Evolutionary conservation across 805 yeast species (phyloP), one percentile per base, ranked within the genome.

Genomic region (Hanseniaspora lachancei): DNA sequence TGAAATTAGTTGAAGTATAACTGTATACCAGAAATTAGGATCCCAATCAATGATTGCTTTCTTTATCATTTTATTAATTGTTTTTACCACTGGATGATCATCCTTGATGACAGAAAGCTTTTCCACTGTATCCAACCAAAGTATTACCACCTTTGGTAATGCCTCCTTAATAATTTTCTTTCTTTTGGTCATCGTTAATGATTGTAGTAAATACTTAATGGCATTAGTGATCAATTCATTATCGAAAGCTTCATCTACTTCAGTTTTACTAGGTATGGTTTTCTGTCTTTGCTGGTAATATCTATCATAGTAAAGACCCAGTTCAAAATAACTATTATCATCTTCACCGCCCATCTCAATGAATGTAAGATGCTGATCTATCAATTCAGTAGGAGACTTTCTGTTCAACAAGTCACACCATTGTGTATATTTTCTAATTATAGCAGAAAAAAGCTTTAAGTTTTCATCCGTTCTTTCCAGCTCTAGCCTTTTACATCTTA

Each of bases 341-440:
- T 88, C 84, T 0, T 73, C 66, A 1, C 72, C 70, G 58, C 81
- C 81, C 20, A 80, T 64, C 38, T 71, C 69, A 18, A 78, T 74
- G 0, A 91, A 82, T 4, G 77, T 72, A 29, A 70, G 70, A 61
- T 88, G 93, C 59, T 86, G 86, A 32, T 75, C 76, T 21, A 84
- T 77, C 40, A 93, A 84, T 38, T 81, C 81, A 16, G 76, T 77
- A 9, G 95, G 81, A 9, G 88, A 81, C 35, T 89, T 83, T 64
- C 86, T 89, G 51, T 88, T 89, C 0, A 96, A 86, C 38, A 74
- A 73, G 63, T 89, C 96, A 18, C 89, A 71, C 97, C 97, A 93
- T 59, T 81, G 79, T 0, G 96, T 86, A 64, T 86, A 86, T 57
- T 82, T 82, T 49, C 89, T 69, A 54, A 86, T 84, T n/a, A 80